Base-by-base conservation (phyloP, 768 basidiomycete species). In the Lactifluus echinatus region DNA sequence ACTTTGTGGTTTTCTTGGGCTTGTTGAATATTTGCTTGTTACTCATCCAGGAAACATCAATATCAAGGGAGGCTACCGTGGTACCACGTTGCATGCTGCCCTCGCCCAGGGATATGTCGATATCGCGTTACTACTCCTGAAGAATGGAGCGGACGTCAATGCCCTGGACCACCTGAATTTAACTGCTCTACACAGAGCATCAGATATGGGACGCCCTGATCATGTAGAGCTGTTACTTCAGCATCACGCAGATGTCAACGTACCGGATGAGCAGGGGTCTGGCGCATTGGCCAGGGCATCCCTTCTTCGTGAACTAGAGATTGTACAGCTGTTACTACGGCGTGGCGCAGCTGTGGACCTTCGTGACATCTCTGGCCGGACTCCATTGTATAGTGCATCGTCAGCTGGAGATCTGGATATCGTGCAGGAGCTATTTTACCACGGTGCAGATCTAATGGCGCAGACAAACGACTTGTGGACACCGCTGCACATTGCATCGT, bases 241-340 rank as follows among this genome's bases (percentile, higher is more conserved):
- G 2, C 24, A 54, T 8, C 24, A 29, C 4, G 44, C 44, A 28
- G 34, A 29, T 17, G 14, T 37, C 34, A 6, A 54, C 3, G 0
- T 28, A 3, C 24, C 1, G 10, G 1, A 19, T 4, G 1, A 1
- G 0, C 0, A 10, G 1, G 34, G 34, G 6, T 2, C n/a, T 8
- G 46, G 44, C 2, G 34, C 53, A 8, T 37, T 54, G 12, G 1
- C 0, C 1, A 0, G 15, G 3, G 21, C 53, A 14, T 24, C 53
- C 7, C 0, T 3, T 0, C 0, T 1, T 0, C 44, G 53, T 10
- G 33, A 46, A 19, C n/a, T 54, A 6, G 53, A 54, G 33, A 12
- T 54, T 4, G 33, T 11, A 8, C 33, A 8, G 12, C 3, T 28
- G 4, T 37, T 54, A 47, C 24, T 54, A 17, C 8, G 5, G 2